Base-by-base conservation (phyloP, 2,329 filamentous ascomycete genomes). In the Aciculosporium take region DNA sequence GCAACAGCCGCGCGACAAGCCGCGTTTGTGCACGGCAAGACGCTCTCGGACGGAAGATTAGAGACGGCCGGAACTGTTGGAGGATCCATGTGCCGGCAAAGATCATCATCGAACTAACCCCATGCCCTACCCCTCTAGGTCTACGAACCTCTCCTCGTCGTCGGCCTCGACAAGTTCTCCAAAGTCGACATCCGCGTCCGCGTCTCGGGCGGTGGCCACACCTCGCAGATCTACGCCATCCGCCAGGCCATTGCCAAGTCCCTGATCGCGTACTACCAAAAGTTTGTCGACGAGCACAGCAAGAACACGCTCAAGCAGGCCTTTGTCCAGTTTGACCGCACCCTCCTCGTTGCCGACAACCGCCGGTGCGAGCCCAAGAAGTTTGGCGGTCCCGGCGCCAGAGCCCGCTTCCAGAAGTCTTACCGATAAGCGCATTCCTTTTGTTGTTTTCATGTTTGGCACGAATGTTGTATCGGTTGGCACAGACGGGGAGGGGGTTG, bases 291-390 rank as follows among this genome's bases (percentile, higher is more conserved):
- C 66, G 91, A 98, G 84, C 88, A 96, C 84, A 86, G 84, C 75
- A 98, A 98, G 84, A 95, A 96, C 81, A 77, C 87, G 72, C 79
- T 98, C 64, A 98, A 96, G 86, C 83, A 89, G 72, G 84, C 85
- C 56, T 81, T 98, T 57, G 84, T 89, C 62, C 79, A 87, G 68
- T 98, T 89, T 76, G 87, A 94, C 77, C 81, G 88, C 64, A 94
- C 87, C 65, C 82, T 98, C 56, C 84, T 98, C 63, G 91, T 98
- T 61, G 91, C 91, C 69, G 91, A 98, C 72, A 95, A 94, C 83
- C 84, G 91, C 69, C 85, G 91, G 60, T 91, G 86, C 71, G 91
- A 98, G 79, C 89, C 89, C 72, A 96, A 96, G 88, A 95, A 95
- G 78, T 85, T 86, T 65, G 81, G 80, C 67, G 84, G 84, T 84